Evolutionary conservation across 75 land plant species (phyloP).

Genomic region (Chamaecyparis obtusa): DNA sequence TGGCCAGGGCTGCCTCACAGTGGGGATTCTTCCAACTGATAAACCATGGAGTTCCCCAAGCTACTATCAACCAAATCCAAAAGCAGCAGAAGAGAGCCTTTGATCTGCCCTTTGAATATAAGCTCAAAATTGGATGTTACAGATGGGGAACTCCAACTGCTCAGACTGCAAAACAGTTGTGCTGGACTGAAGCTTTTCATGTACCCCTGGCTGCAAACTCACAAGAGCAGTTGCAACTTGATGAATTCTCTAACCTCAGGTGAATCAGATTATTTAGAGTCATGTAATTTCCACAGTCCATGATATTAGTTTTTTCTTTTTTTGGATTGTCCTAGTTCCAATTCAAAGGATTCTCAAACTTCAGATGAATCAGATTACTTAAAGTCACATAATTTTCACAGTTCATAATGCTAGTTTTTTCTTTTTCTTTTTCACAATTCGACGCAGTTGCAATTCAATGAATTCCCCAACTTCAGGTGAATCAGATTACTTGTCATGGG

Average conservation of each 20-base stretch:
- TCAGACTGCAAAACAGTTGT: slow-evolving; percentile 28
- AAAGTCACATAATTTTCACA: too few relatives aligned
- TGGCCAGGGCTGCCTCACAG: slow-evolving; percentile 51
- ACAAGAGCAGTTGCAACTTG: slow-evolving; percentile 23
- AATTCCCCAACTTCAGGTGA: too few relatives aligned
- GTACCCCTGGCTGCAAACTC: slow-evolving; percentile 36
- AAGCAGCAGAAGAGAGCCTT: slow-evolving; percentile 45
- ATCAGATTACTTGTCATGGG: too few relatives aligned
- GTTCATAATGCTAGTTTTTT: too few relatives aligned
- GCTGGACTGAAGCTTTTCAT: slow-evolving; percentile 71
- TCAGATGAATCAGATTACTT: slow-evolving; percentile 21
- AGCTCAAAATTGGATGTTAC: slow-evolving; percentile 42
- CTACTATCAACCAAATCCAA: slow-evolving; percentile 37
- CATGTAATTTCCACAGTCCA: too few relatives aligned
- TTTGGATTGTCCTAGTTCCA: not conserved
- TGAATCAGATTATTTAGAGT: not conserved
- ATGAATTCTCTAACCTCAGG: not conserved
- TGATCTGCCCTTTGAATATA: slow-evolving; percentile 31
- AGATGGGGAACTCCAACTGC: slow-evolving; percentile 58
- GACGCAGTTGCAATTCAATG: too few relatives aligned
- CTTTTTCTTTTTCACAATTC: too few relatives aligned
- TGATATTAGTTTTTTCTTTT: too few relatives aligned
- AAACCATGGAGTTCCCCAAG: slow-evolving; percentile 50
- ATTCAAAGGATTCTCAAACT: slow-evolving; percentile 7
- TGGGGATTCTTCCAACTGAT: slow-evolving; percentile 94